These are phyloP conservation scores for Secale cereale DNA, from an alignment of 176 grass and related monocot genomes.

Conservation along the genomic window DNA sequence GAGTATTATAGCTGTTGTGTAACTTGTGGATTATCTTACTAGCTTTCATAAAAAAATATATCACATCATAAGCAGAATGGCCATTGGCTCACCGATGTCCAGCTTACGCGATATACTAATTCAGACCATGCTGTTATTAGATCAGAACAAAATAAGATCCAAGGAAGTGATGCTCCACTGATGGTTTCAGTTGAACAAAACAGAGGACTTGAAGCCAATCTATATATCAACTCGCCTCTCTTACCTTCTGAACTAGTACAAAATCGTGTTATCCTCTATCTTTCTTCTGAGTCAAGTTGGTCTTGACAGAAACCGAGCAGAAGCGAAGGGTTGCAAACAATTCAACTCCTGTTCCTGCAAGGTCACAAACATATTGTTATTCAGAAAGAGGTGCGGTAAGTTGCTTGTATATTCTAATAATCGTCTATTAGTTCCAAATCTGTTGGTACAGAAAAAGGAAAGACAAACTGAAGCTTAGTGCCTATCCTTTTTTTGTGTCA, in stretches of 20 bases:
- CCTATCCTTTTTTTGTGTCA: not conserved
- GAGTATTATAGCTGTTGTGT: not conserved
- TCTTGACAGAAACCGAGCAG: not conserved
- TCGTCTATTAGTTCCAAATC: not conserved
- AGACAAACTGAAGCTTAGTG: not conserved
- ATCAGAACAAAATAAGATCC: not conserved
- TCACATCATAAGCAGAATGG: not conserved
- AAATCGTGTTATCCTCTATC: not conserved
- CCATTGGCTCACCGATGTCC: not conserved
- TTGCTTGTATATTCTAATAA: not conserved
- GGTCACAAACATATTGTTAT: not conserved
- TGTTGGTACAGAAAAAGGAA: not conserved
- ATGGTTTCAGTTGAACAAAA: not conserved
- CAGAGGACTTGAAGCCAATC: not conserved
- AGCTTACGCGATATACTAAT: not conserved
- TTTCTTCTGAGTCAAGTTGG: not conserved
- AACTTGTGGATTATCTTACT: not conserved
- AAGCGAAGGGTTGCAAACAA: not conserved
- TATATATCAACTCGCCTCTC: not conserved
- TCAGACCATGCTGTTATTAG: not conserved
- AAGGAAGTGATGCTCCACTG: not conserved
- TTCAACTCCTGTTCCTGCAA: not conserved
- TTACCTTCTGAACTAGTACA: not conserved
- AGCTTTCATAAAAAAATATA: not conserved
- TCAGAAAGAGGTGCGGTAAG: not conserved